A percentile compares a stretch with the other conserved stretches of the same genome.
Conservation (phyloP, 2,329 filamentous ascomycete species). For the Clonostachys rosea region DNA sequence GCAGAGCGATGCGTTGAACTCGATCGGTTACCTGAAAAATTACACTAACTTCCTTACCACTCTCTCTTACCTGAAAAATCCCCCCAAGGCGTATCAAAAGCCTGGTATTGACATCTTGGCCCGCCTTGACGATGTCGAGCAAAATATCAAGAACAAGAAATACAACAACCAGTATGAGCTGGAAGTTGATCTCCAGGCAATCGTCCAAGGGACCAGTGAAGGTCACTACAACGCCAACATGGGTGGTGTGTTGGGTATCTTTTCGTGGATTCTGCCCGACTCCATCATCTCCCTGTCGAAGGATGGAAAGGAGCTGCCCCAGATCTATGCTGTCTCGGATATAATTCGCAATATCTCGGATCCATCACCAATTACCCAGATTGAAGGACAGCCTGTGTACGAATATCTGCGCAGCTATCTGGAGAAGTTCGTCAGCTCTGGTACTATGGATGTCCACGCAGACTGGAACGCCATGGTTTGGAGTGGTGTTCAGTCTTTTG, state of each 20-base stretch:
- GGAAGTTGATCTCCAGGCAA: conserved; percentile 45
- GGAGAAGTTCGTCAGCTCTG: too few relatives aligned
- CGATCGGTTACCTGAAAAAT: conserved; percentile 29
- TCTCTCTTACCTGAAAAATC: conserved; percentile 41
- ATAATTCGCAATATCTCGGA: too few relatives aligned
- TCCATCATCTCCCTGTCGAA: conserved; percentile 8
- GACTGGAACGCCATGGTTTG: too few relatives aligned
- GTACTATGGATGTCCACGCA: too few relatives aligned
- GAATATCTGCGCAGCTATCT: too few relatives aligned
- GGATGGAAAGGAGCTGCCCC: conserved; percentile 21
- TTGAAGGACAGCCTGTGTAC: too few relatives aligned
- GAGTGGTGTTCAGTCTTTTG: too few relatives aligned
- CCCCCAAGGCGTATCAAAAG: conserved; percentile 44
- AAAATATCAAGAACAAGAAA: conserved; percentile 29
- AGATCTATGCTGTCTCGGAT: too few relatives aligned
- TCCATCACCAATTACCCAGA: too few relatives aligned
- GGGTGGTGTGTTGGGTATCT: conserved; percentile 35
- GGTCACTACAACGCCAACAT: conserved; percentile 54
- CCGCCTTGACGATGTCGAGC: conserved; percentile 36
- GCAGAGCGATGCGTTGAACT: conserved; percentile 20
- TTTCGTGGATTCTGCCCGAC: conserved; percentile 25
- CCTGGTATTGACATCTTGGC: conserved; percentile 41
- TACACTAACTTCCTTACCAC: conserved; percentile 44
- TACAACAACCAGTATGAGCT: conserved; percentile 52
- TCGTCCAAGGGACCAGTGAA: conserved; percentile 53